phyloP scores from a whole-genome alignment of 306 rosid species.

The Quercus suber region DNA sequence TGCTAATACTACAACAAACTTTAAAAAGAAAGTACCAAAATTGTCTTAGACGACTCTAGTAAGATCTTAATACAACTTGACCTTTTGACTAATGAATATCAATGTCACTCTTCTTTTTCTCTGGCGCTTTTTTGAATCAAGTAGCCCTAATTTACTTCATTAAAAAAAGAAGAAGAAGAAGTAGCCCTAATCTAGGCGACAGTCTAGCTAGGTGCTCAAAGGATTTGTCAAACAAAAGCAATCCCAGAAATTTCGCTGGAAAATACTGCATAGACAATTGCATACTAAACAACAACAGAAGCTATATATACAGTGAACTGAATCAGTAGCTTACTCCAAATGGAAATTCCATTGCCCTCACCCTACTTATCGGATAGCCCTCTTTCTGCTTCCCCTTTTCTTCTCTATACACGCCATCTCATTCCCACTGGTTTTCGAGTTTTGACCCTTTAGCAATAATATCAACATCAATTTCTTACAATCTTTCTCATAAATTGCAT shows the following conservation, averaged over 20 bases:
- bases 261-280: not conserved
- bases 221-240: slow-evolving; percentile 8
- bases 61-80: too few relatives aligned
- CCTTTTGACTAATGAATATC: too few relatives aligned
- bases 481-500: too few relatives aligned
- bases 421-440: not conserved
- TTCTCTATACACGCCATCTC: slow-evolving; percentile 16
- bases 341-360: slow-evolving; percentile 28
- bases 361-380: slow-evolving; percentile 28
- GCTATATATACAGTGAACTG: slow-evolving; percentile 21
- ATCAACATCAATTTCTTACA: too few relatives aligned
- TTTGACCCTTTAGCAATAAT: not conserved
- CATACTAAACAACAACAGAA: not conserved
- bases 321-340: slow-evolving; percentile 26
- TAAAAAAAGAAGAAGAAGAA: too few relatives aligned
- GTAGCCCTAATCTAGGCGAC: slow-evolving; percentile 7
- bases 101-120: not conserved
- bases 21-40: too few relatives aligned
- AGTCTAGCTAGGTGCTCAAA: not conserved
- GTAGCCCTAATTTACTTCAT: not conserved
- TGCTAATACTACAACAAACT: too few relatives aligned
- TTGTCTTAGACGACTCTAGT: too few relatives aligned
- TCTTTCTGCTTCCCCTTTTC: slow-evolving; percentile 13
- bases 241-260: slow-evolving; percentile 45
- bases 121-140: not conserved